These are phyloP conservation scores for Bacidia rubella DNA, from an alignment of 495 filamentous ascomycete genomes.

Conservation along the genomic window DNA sequence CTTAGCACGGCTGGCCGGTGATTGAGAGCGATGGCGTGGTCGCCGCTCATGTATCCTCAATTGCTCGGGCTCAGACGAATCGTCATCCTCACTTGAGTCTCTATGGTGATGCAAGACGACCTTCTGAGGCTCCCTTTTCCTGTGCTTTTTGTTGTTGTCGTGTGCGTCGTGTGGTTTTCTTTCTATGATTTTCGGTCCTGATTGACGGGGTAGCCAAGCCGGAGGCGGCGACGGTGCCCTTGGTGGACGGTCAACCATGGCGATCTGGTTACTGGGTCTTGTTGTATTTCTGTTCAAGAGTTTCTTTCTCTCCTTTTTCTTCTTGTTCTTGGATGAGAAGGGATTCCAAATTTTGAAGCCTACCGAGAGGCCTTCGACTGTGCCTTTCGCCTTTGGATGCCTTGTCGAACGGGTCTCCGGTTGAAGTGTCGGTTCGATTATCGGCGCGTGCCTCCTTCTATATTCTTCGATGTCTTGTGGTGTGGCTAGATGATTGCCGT, in stretches of 20 bases:
- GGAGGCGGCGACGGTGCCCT: constrained; percentile 10
- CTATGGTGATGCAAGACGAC: background rate
- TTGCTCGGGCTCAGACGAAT: constrained; percentile 1
- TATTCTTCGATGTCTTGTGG: constrained; percentile 5
- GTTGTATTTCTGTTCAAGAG: background rate
- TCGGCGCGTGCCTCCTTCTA: background rate
- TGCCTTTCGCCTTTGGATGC: background rate
- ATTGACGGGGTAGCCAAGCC: background rate
- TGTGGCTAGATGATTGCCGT: constrained; percentile 4
- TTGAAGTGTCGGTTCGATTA: background rate
- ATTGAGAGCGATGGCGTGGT: constrained; percentile 3
- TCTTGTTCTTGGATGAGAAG: constrained; percentile 7
- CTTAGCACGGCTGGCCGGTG: background rate
- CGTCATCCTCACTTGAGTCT: background rate
- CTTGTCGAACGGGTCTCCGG: background rate
- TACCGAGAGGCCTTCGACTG: background rate
- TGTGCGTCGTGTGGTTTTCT: background rate
- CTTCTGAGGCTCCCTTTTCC: background rate
- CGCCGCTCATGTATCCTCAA: constrained; percentile 4
- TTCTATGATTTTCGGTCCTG: background rate
- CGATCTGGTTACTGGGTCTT: background rate
- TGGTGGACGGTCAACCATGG: background rate
- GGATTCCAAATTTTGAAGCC: constrained; percentile 7
- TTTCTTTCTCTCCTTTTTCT: background rate
- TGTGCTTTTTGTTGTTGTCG: background rate